These are phyloP conservation scores for Wallacemonas sp. DNA, from an alignment of 208 protist genomes.

Conservation along the genomic window DNA sequence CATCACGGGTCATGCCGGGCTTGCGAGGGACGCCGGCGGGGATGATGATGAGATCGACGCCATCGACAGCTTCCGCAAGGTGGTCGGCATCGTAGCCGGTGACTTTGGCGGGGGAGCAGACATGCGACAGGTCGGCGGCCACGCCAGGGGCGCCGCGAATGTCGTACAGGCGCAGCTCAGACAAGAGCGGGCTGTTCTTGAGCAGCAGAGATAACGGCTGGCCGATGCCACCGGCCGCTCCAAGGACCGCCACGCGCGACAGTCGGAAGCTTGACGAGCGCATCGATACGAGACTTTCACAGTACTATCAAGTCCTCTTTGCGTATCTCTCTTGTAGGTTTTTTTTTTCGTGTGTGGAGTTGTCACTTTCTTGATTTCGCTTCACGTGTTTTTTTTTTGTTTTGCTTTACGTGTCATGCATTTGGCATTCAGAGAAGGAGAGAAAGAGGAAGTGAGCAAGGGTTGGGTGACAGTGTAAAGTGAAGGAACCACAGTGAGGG, in stretches of 20 bases:
- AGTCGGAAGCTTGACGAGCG: slow-evolving; percentile 2
- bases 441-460: slow-evolving; percentile 11
- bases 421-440: too few species aligned
- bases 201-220: slow-evolving; percentile 95
- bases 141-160: slow-evolving; percentile 82
- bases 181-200: slow-evolving; percentile 82
- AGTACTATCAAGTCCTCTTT: too few species aligned
- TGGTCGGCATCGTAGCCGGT: slow-evolving; percentile 68
- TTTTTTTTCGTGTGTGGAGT: not conserved
- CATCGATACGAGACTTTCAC: not conserved
- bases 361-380: slow-evolving; percentile 5
- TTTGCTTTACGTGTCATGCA: too few species aligned
- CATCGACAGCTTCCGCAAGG: slow-evolving; percentile 69
- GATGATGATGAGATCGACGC: slow-evolving; percentile 91
- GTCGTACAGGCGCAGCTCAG: slow-evolving; percentile 90
- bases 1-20: slow-evolving; percentile 96
- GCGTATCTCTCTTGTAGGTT: slow-evolving; percentile 13
- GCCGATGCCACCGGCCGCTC: slow-evolving; percentile 96
- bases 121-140: slow-evolving; percentile 91
- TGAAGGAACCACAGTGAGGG: too few species aligned
- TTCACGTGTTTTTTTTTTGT: not conserved
- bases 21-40: slow-evolving; percentile 95
- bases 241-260: slow-evolving; percentile 87
- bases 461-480: too few species aligned
- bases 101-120: slow-evolving; percentile 78